A percentile compares a stretch with the other conserved stretches of the same genome.
phyloP scores from a whole-genome alignment of 306 rosid species.

The Morella rubra region DNA sequence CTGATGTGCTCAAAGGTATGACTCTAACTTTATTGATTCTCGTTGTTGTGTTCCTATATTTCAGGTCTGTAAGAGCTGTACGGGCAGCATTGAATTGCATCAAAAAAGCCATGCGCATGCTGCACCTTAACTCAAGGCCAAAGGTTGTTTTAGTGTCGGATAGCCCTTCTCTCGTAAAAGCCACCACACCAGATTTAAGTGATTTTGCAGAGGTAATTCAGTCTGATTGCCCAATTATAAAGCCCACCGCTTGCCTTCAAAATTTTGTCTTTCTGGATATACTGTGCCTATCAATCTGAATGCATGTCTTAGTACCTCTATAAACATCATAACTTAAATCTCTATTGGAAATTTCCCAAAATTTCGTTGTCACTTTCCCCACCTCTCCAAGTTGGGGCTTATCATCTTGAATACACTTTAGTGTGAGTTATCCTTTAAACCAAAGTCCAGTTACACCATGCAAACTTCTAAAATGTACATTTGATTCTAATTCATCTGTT shows the following conservation, averaged over 20 bases:
- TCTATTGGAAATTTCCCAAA: not conserved
- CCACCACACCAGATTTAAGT: conserved; percentile 52
- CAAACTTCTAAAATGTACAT: not conserved
- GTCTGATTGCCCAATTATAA: conserved; percentile 4
- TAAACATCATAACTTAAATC: not conserved
- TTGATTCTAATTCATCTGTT: conserved; percentile 7
- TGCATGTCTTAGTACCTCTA: not conserved
- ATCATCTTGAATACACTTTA: not conserved
- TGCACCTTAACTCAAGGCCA: conserved; percentile 47
- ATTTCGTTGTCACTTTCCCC: not conserved
- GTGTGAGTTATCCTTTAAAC: not conserved
- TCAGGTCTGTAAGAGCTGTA: conserved; percentile 75
- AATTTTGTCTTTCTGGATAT: too few species aligned
- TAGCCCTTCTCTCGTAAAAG: conserved; percentile 67
- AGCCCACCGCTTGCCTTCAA: not conserved
- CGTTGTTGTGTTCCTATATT: conserved; percentile 30
- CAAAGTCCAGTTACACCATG: not conserved
- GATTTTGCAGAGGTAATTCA: conserved; percentile 81
- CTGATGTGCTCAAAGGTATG: conserved; percentile 9
- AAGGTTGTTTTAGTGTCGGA: conserved; percentile 83
- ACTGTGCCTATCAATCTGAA: not conserved
- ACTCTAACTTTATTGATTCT: conserved; percentile 20
- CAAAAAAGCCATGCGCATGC: conserved; percentile 49
- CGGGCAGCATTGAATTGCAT: conserved; percentile 76
- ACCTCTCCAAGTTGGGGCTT: not conserved